A percentile compares a stretch with the other conserved stretches of the same genome.
Conservation (phyloP, 2,329 filamentous ascomycete genomes). For the Paramyrothecium roridum region DNA sequence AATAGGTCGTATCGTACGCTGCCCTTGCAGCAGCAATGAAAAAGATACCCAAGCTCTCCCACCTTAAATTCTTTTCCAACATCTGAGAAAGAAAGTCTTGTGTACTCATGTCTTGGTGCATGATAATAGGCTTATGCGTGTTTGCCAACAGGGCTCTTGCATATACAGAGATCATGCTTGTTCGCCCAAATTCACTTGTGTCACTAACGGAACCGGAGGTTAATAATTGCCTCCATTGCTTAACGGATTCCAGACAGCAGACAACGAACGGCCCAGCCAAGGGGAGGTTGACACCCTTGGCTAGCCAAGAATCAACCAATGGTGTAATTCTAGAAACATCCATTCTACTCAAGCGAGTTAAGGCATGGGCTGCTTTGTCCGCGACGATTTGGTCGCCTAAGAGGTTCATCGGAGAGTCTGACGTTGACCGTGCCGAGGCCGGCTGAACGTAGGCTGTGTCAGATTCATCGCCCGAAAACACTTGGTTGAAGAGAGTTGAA, state of each 20-base stretch:
- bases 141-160: background rate
- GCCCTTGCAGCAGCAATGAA: background rate
- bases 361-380: too few species aligned
- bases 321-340: background rate
- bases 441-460: background rate
- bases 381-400: too few species aligned
- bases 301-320: background rate
- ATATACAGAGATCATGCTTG: too few species aligned
- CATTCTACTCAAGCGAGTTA: background rate
- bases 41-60: background rate
- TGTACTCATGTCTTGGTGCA: background rate
- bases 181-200: too few species aligned
- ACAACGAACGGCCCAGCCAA: background rate
- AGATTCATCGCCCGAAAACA: background rate
- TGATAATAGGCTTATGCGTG: background rate
- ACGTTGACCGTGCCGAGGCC: too few species aligned
- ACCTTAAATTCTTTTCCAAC: background rate
- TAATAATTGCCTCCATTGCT: too few species aligned
- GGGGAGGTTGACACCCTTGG: background rate
- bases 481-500: background rate
- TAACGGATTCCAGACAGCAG: background rate
- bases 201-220: too few species aligned
- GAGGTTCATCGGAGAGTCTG: background rate
- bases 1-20: background rate
- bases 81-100: background rate